A percentile compares a stretch with the other conserved stretches of the same genome.
phyloP scores from a whole-genome alignment of 371 early-diverging fungal genomes.

The Lichtheimia hyalospora region DNA sequence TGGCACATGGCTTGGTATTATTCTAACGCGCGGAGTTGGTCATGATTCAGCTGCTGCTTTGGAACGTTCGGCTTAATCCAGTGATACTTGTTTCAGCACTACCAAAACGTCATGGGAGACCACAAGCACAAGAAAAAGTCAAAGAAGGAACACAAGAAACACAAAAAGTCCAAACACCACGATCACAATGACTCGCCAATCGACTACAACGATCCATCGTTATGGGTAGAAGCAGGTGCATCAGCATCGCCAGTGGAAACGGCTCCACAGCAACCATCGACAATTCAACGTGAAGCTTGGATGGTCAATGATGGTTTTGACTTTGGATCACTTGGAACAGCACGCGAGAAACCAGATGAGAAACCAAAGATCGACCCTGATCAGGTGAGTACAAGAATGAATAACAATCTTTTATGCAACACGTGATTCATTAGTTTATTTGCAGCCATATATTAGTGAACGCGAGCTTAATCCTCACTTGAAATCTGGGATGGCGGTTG shows the following conservation, averaged over 20 bases:
- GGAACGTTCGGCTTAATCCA: not conserved
- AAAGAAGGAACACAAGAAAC: conserved; percentile 43
- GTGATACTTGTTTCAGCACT: not conserved
- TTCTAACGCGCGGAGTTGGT: not conserved
- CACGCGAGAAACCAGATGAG: conserved; percentile 23
- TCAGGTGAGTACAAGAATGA: conserved; percentile 21
- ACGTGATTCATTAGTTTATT: not conserved
- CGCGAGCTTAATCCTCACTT: conserved; percentile 56
- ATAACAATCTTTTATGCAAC: not conserved
- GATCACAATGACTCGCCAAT: conserved; percentile 28
- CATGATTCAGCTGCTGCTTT: not conserved
- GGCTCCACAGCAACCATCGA: not conserved
- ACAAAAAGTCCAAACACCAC: conserved; percentile 24
- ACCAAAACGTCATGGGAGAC: conserved; percentile 35
- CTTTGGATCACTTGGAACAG: conserved; percentile 39
- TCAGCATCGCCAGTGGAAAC: not conserved
- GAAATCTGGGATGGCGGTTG: conserved; percentile 42
- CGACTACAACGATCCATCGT: conserved; percentile 47
- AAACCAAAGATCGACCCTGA: conserved; percentile 43
- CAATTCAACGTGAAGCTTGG: conserved; percentile 40
- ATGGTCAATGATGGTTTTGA: conserved; percentile 48
- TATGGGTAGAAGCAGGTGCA: conserved; percentile 44
- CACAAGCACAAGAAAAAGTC: conserved; percentile 38
- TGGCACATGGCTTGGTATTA: not conserved
- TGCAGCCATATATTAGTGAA: conserved; percentile 48